Conservation (phyloP, 2,329 filamentous ascomycete genomes). For the Phoma sp. region DNA sequence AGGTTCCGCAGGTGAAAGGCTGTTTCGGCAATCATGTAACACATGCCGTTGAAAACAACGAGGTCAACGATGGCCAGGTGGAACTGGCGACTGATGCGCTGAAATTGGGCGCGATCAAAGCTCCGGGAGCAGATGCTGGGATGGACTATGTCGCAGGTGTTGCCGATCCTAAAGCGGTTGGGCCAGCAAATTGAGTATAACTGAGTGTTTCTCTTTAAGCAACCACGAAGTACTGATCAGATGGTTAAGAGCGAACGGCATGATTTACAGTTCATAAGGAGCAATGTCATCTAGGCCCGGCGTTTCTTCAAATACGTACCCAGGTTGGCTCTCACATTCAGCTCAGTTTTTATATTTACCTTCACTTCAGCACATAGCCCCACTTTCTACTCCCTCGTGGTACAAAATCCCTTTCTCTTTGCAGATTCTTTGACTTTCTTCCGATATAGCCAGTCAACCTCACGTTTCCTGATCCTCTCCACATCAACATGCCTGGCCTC, state of each 20-base stretch:
- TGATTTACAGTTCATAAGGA: too few species aligned
- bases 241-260: too few species aligned
- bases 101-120: constrained; percentile 9
- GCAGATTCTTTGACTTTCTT: too few species aligned
- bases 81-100: constrained; percentile 2
- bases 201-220: too few species aligned
- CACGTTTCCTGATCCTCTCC: background rate
- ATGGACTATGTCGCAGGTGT: background rate
- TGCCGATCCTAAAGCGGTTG: background rate
- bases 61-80: background rate
- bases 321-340: too few species aligned
- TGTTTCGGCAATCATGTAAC: constrained; percentile 1
- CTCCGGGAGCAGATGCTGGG: constrained; percentile 1
- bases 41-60: background rate
- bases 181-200: background rate
- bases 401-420: too few species aligned
- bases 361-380: too few species aligned
- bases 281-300: too few species aligned
- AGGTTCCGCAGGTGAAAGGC: constrained; percentile 6
- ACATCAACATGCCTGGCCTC: background rate
- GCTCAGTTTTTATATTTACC: too few species aligned
- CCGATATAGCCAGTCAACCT: background rate
- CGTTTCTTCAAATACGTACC: too few species aligned
- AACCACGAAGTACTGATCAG: too few species aligned
- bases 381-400: too few species aligned